A percentile compares a stretch with the other conserved stretches of the same genome.
These are phyloP conservation scores for Pharnaceum exiguum DNA, from an alignment of 148 eudicot species.

Conservation along the genomic window DNA sequence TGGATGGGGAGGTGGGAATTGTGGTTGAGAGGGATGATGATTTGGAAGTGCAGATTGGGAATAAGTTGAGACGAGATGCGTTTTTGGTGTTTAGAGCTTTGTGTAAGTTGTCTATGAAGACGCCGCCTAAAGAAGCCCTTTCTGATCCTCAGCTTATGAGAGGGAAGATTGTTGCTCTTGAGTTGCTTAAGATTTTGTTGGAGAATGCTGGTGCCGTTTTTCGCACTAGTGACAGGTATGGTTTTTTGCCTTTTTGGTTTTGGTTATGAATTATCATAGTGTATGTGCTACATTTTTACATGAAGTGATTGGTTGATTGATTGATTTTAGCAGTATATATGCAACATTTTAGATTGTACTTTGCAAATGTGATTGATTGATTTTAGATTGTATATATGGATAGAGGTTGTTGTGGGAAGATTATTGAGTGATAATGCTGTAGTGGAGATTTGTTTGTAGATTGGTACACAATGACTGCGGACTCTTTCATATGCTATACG, in stretches of 20 bases:
- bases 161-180: constrained; percentile 94
- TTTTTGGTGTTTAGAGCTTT: constrained; percentile 93
- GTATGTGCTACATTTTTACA: no score
- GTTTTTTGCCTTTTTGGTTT: neutral
- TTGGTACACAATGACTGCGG: no score
- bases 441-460: no score
- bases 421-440: no score
- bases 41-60: constrained; percentile 92
- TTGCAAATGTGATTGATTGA: no score
- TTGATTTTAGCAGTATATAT: no score
- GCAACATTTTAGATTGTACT: no score
- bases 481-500: no score
- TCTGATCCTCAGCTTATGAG: constrained; percentile 82
- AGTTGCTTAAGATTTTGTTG: constrained; percentile 95
- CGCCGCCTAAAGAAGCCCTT: constrained; percentile 90
- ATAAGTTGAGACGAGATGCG: constrained; percentile 89
- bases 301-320: no score
- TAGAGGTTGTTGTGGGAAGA: no score
- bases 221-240: constrained; percentile 95
- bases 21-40: constrained; percentile 76
- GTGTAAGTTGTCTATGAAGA: constrained; percentile 96
- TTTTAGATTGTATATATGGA: no score
- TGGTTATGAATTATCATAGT: neutral
- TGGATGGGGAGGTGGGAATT: constrained; percentile 56
- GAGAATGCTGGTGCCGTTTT: constrained; percentile 96